Percentiles rank a stretch among this genome's conserved stretches.
Evolutionary conservation across 257 asterid genomes (phyloP).

Genomic region (Asclepias syriaca): DNA sequence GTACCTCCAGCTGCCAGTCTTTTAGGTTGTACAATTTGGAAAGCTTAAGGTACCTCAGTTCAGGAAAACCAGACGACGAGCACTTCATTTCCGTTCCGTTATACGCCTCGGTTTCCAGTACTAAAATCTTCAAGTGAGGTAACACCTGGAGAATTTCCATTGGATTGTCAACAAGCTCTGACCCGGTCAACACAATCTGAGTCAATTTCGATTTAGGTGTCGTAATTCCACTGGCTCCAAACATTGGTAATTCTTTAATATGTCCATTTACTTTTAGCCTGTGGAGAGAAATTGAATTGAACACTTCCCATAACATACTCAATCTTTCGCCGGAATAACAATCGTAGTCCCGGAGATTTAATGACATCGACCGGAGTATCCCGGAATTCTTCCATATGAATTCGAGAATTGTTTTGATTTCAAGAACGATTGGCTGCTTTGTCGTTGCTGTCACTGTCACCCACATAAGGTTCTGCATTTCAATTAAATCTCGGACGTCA

Average conservation of each 20-base stretch:
- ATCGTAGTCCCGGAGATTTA: slow-evolving; percentile 16
- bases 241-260: background rate
- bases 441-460: slow-evolving; percentile 2
- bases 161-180: slow-evolving; percentile 19
- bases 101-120: slow-evolving; percentile 19
- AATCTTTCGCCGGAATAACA: slow-evolving; percentile 11
- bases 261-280: slow-evolving; percentile 19
- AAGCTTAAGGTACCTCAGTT: slow-evolving; percentile 25
- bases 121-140: slow-evolving; percentile 15
- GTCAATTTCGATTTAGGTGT: background rate
- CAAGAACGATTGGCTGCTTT: background rate
- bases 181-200: slow-evolving; percentile 13
- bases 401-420: slow-evolving; percentile 4
- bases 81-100: slow-evolving; percentile 8
- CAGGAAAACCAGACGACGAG: slow-evolving; percentile 1
- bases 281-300: slow-evolving; percentile 6
- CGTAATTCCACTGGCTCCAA: background rate
- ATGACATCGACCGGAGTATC: background rate
- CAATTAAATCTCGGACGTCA: too few species aligned
- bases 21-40: slow-evolving; percentile 12
- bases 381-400: background rate
- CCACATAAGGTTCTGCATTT: slow-evolving; percentile 4
- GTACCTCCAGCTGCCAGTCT: slow-evolving; percentile 7
- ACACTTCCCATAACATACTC: background rate
- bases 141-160: slow-evolving; percentile 18